A percentile compares a stretch with the other conserved stretches of the same genome.
phyloP scores from a whole-genome alignment of 768 basidiomycete species.

The Phallus indusiatus region DNA sequence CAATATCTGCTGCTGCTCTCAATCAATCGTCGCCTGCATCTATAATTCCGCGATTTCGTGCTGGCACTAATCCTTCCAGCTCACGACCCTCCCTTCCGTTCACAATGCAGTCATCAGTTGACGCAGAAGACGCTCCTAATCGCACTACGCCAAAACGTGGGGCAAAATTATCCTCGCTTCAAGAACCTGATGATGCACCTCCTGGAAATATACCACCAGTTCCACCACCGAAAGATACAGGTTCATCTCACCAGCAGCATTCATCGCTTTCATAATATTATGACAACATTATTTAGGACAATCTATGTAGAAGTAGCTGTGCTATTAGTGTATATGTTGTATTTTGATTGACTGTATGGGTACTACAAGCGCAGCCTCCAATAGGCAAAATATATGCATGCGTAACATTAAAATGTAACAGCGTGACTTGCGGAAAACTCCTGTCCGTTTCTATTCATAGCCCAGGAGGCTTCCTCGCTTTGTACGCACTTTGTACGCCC shows the following conservation, averaged over 20 bases:
- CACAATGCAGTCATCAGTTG: neutral
- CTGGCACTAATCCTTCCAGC: constrained; percentile 7
- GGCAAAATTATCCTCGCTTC: neutral
- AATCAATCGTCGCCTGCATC: constrained; percentile 4
- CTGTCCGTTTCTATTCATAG: no score
- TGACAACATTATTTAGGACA: neutral
- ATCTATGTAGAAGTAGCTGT: neutral
- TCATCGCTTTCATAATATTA: neutral
- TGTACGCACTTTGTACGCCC: neutral
- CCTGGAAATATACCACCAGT: neutral
- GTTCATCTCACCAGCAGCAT: neutral
- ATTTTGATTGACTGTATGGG: neutral
- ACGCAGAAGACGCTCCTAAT: neutral
- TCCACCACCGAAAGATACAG: neutral
- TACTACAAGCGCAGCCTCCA: neutral
- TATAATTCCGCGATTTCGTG: constrained; percentile 7
- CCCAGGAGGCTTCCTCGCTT: no score
- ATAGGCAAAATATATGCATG: neutral
- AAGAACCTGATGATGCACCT: neutral
- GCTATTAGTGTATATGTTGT: neutral
- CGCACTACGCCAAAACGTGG: neutral
- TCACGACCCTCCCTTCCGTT: neutral
- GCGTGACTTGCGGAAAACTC: neutral
- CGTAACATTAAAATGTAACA: neutral
- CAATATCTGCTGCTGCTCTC: constrained; percentile 11